Conservation (phyloP, 2,329 filamentous ascomycete genomes). For the Pyrenophora seminiperda region DNA sequence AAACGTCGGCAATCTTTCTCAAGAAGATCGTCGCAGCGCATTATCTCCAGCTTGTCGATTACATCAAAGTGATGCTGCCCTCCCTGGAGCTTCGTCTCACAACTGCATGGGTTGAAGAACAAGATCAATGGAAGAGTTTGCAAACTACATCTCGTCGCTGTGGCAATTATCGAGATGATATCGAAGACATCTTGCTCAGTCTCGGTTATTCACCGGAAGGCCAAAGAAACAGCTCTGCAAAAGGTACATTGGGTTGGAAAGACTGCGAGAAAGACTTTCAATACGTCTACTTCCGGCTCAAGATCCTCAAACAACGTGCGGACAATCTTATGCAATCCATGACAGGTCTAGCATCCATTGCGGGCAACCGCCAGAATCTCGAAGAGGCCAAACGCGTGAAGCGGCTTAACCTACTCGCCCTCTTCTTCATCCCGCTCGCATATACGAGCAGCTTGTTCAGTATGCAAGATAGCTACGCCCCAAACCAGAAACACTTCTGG, state of each 20-base stretch:
- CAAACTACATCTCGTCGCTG: slow-evolving; percentile 43
- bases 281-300: slow-evolving; percentile 42
- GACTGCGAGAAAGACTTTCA: slow-evolving; percentile 41
- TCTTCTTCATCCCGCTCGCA: slow-evolving; percentile 43
- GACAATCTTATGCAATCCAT: slow-evolving; percentile 43
- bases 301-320: slow-evolving; percentile 40
- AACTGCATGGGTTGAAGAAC: slow-evolving; percentile 41
- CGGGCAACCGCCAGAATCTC: slow-evolving; percentile 42
- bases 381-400: slow-evolving; percentile 46
- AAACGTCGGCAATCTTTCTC: slow-evolving; percentile 33
- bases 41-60: slow-evolving; percentile 41
- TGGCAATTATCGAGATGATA: slow-evolving; percentile 44
- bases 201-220: slow-evolving; percentile 32
- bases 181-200: slow-evolving; percentile 41
- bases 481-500: slow-evolving; percentile 37
- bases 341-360: slow-evolving; percentile 43
- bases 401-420: slow-evolving; percentile 39
- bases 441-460: slow-evolving; percentile 43
- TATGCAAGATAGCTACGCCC: slow-evolving; percentile 41
- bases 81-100: slow-evolving; percentile 41
- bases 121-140: slow-evolving; percentile 43
- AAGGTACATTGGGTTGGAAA: slow-evolving; percentile 23
- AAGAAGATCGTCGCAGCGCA: slow-evolving; percentile 45
- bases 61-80: slow-evolving; percentile 44
- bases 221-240: background rate